Percentiles rank a stretch among this genome's conserved stretches.
Evolutionary conservation across 306 rosid species (phyloP).

Genomic region (Cajanus cajan): DNA sequence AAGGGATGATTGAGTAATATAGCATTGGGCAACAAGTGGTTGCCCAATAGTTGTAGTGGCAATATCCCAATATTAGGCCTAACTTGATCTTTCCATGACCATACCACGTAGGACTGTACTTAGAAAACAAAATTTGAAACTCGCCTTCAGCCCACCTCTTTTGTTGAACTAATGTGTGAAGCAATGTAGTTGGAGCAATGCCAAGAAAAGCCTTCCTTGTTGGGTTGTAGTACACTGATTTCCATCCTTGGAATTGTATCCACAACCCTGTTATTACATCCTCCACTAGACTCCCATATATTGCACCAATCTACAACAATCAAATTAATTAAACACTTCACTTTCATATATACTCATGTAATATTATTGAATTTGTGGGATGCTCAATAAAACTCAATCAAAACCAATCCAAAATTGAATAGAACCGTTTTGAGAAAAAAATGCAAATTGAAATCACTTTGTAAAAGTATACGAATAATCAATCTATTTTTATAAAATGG

Average conservation of each 20-base stretch:
- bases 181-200: conserved; percentile 46
- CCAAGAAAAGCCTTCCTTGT: conserved; percentile 54
- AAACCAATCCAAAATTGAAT: too few species aligned
- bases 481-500: too few species aligned
- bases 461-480: too few species aligned
- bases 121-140: conserved; percentile 37
- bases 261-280: conserved; percentile 43
- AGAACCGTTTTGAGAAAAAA: too few species aligned
- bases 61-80: conserved; percentile 54
- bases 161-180: conserved; percentile 51
- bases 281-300: conserved; percentile 3
- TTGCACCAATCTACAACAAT: conserved; percentile 15
- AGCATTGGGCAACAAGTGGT: conserved; percentile 35
- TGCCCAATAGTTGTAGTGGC: conserved; percentile 46
- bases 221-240: conserved; percentile 60
- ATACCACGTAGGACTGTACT: conserved; percentile 46
- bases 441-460: too few species aligned
- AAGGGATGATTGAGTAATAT: conserved; percentile 23
- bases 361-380: too few species aligned
- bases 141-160: conserved; percentile 75
- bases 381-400: too few species aligned
- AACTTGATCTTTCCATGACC: conserved; percentile 47
- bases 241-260: conserved; percentile 64
- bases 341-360: too few species aligned
- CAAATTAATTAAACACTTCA: neutral